These are phyloP conservation scores for Ophiocordyceps camponoti-floridani DNA, from an alignment of 2,329 filamentous ascomycete species.

Conservation along the genomic window DNA sequence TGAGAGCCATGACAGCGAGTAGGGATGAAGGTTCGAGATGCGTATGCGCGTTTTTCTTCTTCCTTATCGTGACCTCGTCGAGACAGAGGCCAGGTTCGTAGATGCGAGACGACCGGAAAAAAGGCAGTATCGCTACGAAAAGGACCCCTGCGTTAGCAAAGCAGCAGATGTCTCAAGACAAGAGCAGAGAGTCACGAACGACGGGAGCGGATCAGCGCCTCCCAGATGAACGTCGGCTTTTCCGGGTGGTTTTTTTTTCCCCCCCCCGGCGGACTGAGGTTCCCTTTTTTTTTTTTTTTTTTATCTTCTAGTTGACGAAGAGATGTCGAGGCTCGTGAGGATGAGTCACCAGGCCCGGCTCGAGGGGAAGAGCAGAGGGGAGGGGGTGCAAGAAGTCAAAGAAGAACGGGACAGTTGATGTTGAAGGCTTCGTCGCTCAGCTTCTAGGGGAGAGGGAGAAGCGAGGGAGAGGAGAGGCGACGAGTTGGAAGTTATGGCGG, in stretches of 20 bases:
- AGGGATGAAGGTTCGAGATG: conserved; percentile 5
- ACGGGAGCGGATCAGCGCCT: background rate
- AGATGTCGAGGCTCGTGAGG: no score
- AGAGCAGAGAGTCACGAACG: background rate
- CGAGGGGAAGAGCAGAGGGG: background rate
- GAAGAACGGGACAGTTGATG: no score
- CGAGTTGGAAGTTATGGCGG: background rate
- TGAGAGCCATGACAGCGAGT: conserved; percentile 53
- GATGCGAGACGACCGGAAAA: background rate
- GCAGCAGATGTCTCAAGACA: no score
- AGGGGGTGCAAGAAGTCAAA: conserved; percentile 5
- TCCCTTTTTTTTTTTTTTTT: no score
- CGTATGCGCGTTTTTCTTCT: background rate
- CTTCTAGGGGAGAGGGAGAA: background rate
- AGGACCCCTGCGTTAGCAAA: background rate
- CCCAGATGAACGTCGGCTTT: no score
- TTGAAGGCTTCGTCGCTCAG: no score
- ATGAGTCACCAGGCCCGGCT: no score
- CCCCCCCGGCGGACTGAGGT: no score
- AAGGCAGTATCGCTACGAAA: background rate
- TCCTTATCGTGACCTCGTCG: background rate
- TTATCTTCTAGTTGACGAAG: no score
- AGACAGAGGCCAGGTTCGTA: background rate
- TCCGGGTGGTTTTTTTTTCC: no score
- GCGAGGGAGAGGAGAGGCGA: background rate